Evolutionary conservation across 352 stramenopile genomes (phyloP), one percentile per base, ranked within the genome.

Genomic region (Phytophthora litchii): DNA sequence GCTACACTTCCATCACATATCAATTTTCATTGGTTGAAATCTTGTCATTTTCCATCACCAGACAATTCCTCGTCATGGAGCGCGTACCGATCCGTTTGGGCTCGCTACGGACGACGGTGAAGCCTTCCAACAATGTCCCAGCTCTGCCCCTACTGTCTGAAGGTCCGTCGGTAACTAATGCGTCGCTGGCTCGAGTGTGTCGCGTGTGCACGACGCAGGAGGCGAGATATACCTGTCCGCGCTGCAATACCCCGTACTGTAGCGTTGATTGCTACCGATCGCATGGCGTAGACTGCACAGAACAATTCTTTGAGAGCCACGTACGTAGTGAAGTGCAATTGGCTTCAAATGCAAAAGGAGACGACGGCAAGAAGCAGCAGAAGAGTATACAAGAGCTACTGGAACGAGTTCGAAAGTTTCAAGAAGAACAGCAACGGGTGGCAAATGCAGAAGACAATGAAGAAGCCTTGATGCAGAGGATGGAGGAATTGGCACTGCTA

Each of bases 171-270:
- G 16, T 72, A 13, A 56, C 55, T 41, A 67, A 65, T 34, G 50
- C 67, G 10, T 84, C 77, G 13, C 35, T 70, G 14, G 66, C 42
- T 51, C 83, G 83, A 45, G 66, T 94, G 0, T 94, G 85, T 27
- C 78, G 74, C 34, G 70, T 92, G n/a, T 94, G 85, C 51, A 74
- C 74, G 27, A 69, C 57, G 10, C 68, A 73, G 19, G 61, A 78
- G 38, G 71, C 83, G 23, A 78, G 83, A 42, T 96, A 96, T 75
- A 91, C 80, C 11, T 96, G 87, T 76, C 87, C 87, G 17, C 82
- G 83, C 4, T 96, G 87, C 70, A 90, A 89, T 25, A 61, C 70
- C 41, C 72, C 81, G 6, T 96, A 94, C 66, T 96, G 87, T 61
- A 83, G 80, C 50, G 82, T 91, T 8, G 41, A 62, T 19, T 96